phyloP scores from a whole-genome alignment of 805 yeast species.

The Teunomyces atbi region DNA sequence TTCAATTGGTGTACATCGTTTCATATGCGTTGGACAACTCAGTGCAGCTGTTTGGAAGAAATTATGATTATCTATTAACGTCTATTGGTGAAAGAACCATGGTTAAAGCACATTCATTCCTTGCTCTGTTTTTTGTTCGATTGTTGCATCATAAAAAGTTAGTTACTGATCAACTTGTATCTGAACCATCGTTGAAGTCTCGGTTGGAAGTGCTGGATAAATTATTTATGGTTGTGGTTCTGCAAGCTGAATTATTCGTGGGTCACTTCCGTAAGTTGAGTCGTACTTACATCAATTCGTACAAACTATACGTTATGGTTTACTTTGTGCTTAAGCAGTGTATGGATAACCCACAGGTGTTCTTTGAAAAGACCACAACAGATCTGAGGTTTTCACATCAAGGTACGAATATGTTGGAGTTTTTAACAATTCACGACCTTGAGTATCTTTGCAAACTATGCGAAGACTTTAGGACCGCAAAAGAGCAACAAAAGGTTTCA shows the following conservation, averaged over 20 bases:
- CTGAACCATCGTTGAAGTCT: slow-evolving; percentile 14
- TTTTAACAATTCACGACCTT: slow-evolving; percentile 34
- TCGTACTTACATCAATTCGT: slow-evolving; percentile 38
- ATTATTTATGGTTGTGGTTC: slow-evolving; percentile 29
- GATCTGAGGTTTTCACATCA: slow-evolving; percentile 30
- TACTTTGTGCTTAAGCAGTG: slow-evolving; percentile 41
- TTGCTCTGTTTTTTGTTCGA: slow-evolving; percentile 39
- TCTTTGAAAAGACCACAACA: slow-evolving; percentile 30
- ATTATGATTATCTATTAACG: slow-evolving; percentile 37
- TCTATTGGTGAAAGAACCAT: slow-evolving; percentile 37
- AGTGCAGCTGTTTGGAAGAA: slow-evolving; percentile 39
- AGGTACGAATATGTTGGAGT: slow-evolving; percentile 40
- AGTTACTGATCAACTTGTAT: slow-evolving; percentile 19
- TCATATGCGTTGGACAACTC: slow-evolving; percentile 42
- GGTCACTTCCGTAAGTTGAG: slow-evolving; percentile 41
- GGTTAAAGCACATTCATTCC: slow-evolving; percentile 40
- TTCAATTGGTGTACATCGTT: slow-evolving; percentile 43
- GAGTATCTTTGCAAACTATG: slow-evolving; percentile 34
- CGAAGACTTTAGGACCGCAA: slow-evolving; percentile 39
- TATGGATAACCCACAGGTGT: slow-evolving; percentile 37
- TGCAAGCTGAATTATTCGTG: slow-evolving; percentile 42
- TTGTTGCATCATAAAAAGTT: slow-evolving; percentile 37
- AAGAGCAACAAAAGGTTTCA: slow-evolving; percentile 20
- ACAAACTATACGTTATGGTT: slow-evolving; percentile 40
- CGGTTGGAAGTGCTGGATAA: slow-evolving; percentile 32